These are phyloP conservation scores for Dictyostelium citrinum DNA, from an alignment of 78 protist species.

Conservation along the genomic window DNA sequence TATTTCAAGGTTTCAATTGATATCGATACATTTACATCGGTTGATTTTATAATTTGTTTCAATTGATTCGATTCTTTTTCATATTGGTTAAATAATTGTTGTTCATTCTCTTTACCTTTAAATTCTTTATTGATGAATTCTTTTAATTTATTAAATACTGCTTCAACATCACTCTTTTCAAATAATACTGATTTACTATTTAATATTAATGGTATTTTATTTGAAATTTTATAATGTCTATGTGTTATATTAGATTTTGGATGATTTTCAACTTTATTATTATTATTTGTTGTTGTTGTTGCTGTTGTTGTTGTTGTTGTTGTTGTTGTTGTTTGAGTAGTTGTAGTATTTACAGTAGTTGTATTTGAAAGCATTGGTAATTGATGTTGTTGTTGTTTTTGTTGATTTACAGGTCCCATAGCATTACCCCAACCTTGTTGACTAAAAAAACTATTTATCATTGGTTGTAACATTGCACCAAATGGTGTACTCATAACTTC, in stretches of 20 bases:
- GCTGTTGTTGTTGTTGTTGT: not conserved
- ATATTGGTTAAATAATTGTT: not conserved
- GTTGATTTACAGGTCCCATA: slow-evolving; percentile 20
- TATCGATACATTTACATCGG: not conserved
- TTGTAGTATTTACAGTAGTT: not conserved
- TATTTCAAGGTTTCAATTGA: not conserved
- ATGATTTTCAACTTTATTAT: not conserved
- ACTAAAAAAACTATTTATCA: slow-evolving; percentile 46
- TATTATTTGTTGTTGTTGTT: not conserved
- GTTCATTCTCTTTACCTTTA: not conserved
- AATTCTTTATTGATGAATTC: slow-evolving; percentile 2
- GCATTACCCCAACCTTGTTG: slow-evolving; percentile 5
- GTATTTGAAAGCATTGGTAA: too few species aligned
- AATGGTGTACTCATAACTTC: slow-evolving; percentile 53
- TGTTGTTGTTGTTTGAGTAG: not conserved
- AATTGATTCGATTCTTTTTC: not conserved
- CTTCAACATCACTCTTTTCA: slow-evolving; percentile 59
- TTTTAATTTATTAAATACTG: not conserved
- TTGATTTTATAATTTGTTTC: not conserved
- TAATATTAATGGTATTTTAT: not conserved
- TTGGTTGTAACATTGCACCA: slow-evolving; percentile 43
- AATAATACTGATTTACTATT: slow-evolving; percentile 20
- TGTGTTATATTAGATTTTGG: slow-evolving; percentile 18
- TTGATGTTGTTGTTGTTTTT: not conserved
- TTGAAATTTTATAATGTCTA: not conserved